Evolutionary conservation across 2,329 filamentous ascomycete species (phyloP), one percentile per base, ranked within the genome.

Genomic region (Allantophomopsis cytisporea): DNA sequence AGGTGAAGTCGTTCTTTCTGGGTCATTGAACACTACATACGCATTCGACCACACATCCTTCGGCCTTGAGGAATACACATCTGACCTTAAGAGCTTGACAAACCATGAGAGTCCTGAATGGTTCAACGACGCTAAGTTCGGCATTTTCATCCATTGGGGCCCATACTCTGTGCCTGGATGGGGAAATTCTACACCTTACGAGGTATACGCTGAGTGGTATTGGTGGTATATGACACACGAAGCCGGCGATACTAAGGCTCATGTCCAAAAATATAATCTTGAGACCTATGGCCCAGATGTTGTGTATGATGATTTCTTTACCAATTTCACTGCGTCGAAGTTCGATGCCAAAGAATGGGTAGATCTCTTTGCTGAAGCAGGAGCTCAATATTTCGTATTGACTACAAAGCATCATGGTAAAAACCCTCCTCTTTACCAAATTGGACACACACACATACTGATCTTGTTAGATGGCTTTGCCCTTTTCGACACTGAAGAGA

Each of bases 91-190:
- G 10, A 60, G 54, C 35, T 49, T 65, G 3, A 50, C 53, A 2
- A 50, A 49, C 16, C 62, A 64, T 37, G 60, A 63, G 48, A 60
- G 60, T 11, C 69, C 69, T 0, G 55, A 60, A 12, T 75, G 71
- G 71, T 76, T 64, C 45, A 61, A 68, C 39, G 59, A 64, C 28
- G 65, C 58, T 28, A 76, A 76, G 41, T 76, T 60, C 42, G 71
- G 72, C 1, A 75, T 76, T 32, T 75, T 76, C 48, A 69, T 76
- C 30, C 71, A 76, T 43, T 76, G 71, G 68, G 71, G 71, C 0
- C 55, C 65, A 0, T 76, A 73, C 46, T 54, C 68, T 0, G 70
- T 73, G 0, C 66, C 71, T 0, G 70, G 63, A 4, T 76, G 69
- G 68, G 73, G 71, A 50, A 45, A 42, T 38, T 31, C 36, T 2